A percentile compares a stretch with the other conserved stretches of the same genome.
Evolutionary conservation across 495 filamentous ascomycete species (phyloP).

Genomic region (Neurospora pannonica): DNA sequence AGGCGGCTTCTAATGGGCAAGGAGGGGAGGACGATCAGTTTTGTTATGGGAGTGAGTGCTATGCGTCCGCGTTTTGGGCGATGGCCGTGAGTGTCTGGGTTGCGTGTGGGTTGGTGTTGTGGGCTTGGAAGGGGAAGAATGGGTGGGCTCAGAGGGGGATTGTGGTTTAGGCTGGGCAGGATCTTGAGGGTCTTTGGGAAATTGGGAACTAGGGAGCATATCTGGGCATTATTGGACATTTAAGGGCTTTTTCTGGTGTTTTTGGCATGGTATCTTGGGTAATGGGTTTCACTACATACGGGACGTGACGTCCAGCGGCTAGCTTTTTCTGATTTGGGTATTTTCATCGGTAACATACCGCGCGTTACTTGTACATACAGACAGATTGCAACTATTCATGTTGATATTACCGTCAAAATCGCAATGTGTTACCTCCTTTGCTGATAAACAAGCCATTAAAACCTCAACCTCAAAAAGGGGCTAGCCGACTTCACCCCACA

Average conservation of each 20-base stretch:
- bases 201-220: not conserved
- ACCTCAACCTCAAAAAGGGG: not conserved
- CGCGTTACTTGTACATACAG: not conserved
- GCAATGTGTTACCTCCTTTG: not conserved
- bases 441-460: not conserved
- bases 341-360: not conserved
- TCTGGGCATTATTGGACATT: not conserved
- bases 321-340: not conserved
- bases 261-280: not conserved
- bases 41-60: constrained; percentile 72
- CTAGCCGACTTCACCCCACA: not conserved
- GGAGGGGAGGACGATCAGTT: constrained; percentile 36
- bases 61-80: constrained; percentile 68
- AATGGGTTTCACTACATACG: not conserved
- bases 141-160: constrained; percentile 75
- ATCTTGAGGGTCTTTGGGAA: not conserved
- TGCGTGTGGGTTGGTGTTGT: constrained; percentile 61
- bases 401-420: not conserved
- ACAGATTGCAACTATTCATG: not conserved
- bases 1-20: constrained; percentile 11
- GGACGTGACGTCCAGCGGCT: not conserved
- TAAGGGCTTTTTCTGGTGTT: not conserved
- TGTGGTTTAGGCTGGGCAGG: constrained; percentile 41
- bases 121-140: constrained; percentile 68
- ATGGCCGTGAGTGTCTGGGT: constrained; percentile 70